Percentiles rank a stretch among this genome's conserved stretches.
Conservation (phyloP, 139 green algal species). For the Chlorella sp. region DNA sequence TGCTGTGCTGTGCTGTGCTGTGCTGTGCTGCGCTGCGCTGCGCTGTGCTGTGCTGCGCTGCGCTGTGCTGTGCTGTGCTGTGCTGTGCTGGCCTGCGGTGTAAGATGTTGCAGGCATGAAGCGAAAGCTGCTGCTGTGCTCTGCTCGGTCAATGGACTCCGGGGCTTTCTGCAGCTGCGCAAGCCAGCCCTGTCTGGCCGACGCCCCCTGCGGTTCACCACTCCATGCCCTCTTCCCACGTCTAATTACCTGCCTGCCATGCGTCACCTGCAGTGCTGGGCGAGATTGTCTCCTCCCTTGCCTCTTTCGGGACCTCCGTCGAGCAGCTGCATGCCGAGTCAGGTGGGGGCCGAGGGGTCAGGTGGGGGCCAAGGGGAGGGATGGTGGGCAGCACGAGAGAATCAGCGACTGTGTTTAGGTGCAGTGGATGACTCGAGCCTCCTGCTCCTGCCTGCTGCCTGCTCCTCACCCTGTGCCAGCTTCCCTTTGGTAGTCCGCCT, state of each 20-base stretch:
- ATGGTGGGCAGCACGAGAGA: neutral
- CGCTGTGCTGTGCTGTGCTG: neutral
- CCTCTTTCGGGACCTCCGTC: slow-evolving; percentile 49
- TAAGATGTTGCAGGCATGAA: too few relatives aligned
- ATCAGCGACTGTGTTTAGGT: neutral
- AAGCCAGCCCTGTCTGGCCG: too few relatives aligned
- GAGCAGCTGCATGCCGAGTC: slow-evolving; percentile 68
- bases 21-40: neutral
- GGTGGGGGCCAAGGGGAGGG: neutral
- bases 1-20: neutral
- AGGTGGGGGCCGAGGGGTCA: neutral
- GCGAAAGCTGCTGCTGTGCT: too few relatives aligned
- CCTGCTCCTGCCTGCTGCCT: too few relatives aligned
- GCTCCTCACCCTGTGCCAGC: neutral
- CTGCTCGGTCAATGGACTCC: too few relatives aligned
- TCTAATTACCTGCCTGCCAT: neutral
- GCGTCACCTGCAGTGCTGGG: slow-evolving; percentile 51
- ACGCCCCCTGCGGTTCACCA: too few relatives aligned
- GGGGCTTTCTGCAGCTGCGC: too few relatives aligned
- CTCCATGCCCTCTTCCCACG: too few relatives aligned
- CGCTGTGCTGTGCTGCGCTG: neutral
- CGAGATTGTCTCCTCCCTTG: slow-evolving; percentile 54
- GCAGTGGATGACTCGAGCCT: too few relatives aligned
- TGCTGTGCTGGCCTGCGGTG: neutral
- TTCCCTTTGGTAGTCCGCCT: too few relatives aligned